Evolutionary conservation across 2,329 filamentous ascomycete species (phyloP).

Genomic region (Diaporthe sp.): DNA sequence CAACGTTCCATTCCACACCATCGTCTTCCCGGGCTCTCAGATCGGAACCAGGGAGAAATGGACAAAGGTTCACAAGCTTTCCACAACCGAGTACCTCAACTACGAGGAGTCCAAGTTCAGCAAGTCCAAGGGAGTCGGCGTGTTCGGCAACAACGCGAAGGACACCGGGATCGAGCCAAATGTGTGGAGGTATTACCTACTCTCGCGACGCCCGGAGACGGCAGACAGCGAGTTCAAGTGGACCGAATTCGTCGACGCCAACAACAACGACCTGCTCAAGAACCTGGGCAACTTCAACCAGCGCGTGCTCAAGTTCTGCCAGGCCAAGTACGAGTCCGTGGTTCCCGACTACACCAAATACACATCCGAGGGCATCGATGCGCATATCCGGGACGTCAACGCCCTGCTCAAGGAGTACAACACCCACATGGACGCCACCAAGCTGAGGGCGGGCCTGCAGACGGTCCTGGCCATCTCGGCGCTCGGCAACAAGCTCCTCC

Average conservation of each 20-base stretch:
- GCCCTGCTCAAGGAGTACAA: conserved; percentile 76
- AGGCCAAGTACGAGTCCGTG: conserved; percentile 58
- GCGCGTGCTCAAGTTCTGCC: conserved; percentile 73
- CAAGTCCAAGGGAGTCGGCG: conserved; percentile 89
- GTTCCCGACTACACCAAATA: conserved; percentile 66
- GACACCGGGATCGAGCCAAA: conserved; percentile 86
- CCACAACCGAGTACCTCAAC: conserved; percentile 90
- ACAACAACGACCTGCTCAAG: conserved; percentile 79
- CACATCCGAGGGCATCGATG: conserved; percentile 64
- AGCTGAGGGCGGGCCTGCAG: conserved; percentile 76
- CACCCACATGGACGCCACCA: conserved; percentile 77
- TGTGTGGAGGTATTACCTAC: conserved; percentile 83
- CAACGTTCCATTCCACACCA: conserved; percentile 85
- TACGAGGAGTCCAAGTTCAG: conserved; percentile 93
- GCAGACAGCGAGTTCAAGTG: conserved; percentile 82
- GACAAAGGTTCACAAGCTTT: conserved; percentile 91
- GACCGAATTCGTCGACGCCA: conserved; percentile 77
- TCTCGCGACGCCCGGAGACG: conserved; percentile 79
- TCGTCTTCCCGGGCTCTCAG: conserved; percentile 91
- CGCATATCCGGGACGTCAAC: conserved; percentile 74
- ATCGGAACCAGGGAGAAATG: conserved; percentile 87
- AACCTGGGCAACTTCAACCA: conserved; percentile 74
- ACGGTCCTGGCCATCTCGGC: conserved; percentile 77
- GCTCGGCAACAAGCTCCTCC: conserved; percentile 64
- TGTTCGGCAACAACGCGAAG: conserved; percentile 91